A percentile compares a stretch with the other conserved stretches of the same genome.
phyloP scores from a whole-genome alignment of 805 yeast genomes.

The Sungouiozyma ichnusensis region DNA sequence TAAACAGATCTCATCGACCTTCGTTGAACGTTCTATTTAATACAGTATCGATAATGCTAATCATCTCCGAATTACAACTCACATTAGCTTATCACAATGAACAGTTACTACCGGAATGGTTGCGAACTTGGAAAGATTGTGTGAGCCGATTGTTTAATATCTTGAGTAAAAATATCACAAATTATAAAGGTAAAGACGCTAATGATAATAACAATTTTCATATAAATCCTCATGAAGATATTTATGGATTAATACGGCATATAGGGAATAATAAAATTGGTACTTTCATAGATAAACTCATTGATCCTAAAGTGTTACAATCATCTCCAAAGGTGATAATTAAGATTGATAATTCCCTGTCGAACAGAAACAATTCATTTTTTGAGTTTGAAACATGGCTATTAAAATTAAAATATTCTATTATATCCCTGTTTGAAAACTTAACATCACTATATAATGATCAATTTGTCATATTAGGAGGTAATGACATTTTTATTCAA shows the following conservation, averaged over 20 bases:
- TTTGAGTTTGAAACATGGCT: slow-evolving; percentile 19
- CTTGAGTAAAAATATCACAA: slow-evolving; percentile 13
- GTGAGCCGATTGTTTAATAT: slow-evolving; percentile 16
- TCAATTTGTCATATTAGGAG: slow-evolving; percentile 6
- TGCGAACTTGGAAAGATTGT: slow-evolving; percentile 19
- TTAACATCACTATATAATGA: slow-evolving; percentile 18
- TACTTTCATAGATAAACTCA: slow-evolving; percentile 13
- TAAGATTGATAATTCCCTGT: slow-evolving; percentile 15
- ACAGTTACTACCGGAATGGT: not conserved
- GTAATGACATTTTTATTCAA: slow-evolving; percentile 17
- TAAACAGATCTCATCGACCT: slow-evolving; percentile 39
- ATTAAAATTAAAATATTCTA: slow-evolving; percentile 31
- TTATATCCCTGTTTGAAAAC: slow-evolving; percentile 41
- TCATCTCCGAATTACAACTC: slow-evolving; percentile 28
- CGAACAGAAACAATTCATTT: slow-evolving; percentile 3
- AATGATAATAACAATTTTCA: not conserved
- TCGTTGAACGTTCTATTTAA: slow-evolving; percentile 43
- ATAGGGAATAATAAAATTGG: slow-evolving; percentile 21
- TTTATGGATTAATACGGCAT: slow-evolving; percentile 20
- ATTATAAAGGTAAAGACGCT: slow-evolving; percentile 4
- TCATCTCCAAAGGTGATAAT: slow-evolving; percentile 19
- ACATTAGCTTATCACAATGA: slow-evolving; percentile 1
- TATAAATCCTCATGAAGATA: slow-evolving; percentile 1
- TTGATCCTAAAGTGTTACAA: slow-evolving; percentile 14
- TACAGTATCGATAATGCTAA: slow-evolving; percentile 41